A percentile compares a stretch with the other conserved stretches of the same genome.
Conservation (phyloP, 345 rosid species). For the Aquilaria yunnanensis region DNA sequence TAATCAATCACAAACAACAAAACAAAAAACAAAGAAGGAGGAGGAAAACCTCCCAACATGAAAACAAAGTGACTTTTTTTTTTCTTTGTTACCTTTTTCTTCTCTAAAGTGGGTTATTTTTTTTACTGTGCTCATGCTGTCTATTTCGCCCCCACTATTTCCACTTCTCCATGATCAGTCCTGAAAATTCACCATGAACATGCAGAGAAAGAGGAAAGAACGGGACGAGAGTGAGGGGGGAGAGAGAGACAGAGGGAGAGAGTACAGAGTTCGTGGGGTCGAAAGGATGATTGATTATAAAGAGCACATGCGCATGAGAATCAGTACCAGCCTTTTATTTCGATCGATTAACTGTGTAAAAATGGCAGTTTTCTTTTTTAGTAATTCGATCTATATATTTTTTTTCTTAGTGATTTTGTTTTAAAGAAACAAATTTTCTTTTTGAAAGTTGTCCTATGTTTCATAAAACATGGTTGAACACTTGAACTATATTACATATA, state of each 20-base stretch:
- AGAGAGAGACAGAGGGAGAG: neutral
- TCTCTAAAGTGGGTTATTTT: neutral
- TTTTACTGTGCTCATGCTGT: conserved; percentile 2
- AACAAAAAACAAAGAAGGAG: neutral
- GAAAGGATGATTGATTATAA: conserved; percentile 9
- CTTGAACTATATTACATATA: no score
- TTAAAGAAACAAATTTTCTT: neutral
- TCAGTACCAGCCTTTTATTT: conserved; percentile 6
- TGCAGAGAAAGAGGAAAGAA: conserved; percentile 17
- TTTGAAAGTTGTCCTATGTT: neutral
- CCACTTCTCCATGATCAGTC: conserved; percentile 16
- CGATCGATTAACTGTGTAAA: conserved; percentile 6
- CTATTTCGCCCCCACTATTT: conserved; percentile 12
- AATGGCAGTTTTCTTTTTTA: neutral
- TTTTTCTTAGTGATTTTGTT: no score
- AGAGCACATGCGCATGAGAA: conserved; percentile 15
- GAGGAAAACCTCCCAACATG: neutral
- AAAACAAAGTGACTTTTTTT: neutral
- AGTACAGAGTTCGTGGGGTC: conserved; percentile 9
- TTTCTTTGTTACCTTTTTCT: conserved; percentile 1
- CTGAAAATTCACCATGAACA: conserved; percentile 23
- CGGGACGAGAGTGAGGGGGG: neutral
- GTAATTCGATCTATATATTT: no score
- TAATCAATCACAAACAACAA: neutral
- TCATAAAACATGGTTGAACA: neutral